A percentile compares a stretch with the other conserved stretches of the same genome.
Conservation (phyloP, 176 grass and related monocot species). For the Aechmea fasciata region DNA sequence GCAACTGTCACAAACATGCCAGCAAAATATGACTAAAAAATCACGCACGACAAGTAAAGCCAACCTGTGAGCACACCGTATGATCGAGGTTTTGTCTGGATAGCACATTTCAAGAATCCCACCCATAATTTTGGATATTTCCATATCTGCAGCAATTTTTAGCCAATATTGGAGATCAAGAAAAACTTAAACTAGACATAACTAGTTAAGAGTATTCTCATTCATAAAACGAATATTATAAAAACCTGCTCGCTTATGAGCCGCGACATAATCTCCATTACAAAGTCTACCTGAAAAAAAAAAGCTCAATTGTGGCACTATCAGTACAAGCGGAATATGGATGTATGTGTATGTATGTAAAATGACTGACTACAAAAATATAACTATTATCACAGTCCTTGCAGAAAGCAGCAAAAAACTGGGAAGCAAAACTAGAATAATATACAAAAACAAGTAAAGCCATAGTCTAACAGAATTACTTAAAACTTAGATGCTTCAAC, state of each 20-base stretch:
- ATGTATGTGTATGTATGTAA: too few species aligned
- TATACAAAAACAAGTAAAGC: neutral
- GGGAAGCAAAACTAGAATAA: too few species aligned
- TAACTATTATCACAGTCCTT: too few species aligned
- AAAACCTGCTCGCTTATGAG: conserved; percentile 84
- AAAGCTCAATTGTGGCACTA: conserved; percentile 2
- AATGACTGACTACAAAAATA: too few species aligned
- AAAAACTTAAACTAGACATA: neutral
- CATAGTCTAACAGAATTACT: neutral
- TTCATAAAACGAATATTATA: conserved; percentile 1
- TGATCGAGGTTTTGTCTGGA: conserved; percentile 86
- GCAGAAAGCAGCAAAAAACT: too few species aligned
- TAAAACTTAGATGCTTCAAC: neutral
- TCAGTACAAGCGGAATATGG: neutral
- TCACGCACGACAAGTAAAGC: neutral
- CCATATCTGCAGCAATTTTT: conserved; percentile 59
- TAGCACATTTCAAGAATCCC: conserved; percentile 83
- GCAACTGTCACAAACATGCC: neutral
- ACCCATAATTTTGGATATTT: conserved; percentile 98
- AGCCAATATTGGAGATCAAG: conserved; percentile 11
- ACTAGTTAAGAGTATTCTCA: neutral
- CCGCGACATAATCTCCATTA: conserved; percentile 86
- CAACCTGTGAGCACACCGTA: conserved; percentile 79
- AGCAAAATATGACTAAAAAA: neutral
- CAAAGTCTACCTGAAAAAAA: conserved; percentile 73